phyloP scores from a whole-genome alignment of 2,329 filamentous ascomycete species.

The Fusarium sp. region DNA sequence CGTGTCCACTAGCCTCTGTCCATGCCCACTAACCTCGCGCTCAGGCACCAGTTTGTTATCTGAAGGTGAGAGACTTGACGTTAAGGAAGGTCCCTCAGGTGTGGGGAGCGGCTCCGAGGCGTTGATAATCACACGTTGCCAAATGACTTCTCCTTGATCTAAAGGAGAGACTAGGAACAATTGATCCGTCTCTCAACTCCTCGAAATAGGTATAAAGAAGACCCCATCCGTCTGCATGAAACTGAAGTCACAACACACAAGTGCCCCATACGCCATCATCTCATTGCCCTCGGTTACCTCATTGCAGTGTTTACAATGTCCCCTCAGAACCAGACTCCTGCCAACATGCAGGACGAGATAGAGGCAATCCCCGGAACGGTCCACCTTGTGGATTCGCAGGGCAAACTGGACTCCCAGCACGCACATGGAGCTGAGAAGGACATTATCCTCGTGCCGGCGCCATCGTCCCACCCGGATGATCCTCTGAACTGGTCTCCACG shows the following conservation, averaged over 20 bases:
- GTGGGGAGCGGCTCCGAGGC: neutral
- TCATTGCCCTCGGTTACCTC: neutral
- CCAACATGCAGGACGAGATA: neutral
- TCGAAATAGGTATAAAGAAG: neutral
- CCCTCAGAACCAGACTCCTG: neutral
- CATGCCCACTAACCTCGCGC: neutral
- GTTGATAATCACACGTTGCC: neutral
- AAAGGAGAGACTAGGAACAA: neutral
- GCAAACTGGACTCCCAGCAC: neutral
- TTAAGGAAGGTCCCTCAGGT: neutral
- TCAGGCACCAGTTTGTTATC: neutral
- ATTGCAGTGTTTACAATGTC: neutral
- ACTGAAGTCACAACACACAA: neutral
- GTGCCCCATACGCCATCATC: neutral
- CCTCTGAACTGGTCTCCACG: neutral
- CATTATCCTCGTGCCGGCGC: neutral
- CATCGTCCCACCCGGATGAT: neutral
- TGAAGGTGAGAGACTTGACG: neutral
- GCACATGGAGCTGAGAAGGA: neutral
- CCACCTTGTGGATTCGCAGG: conserved; percentile 3
- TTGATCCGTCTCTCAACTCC: neutral
- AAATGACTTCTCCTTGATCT: neutral
- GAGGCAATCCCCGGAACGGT: conserved; percentile 10
- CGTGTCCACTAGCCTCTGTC: neutral
- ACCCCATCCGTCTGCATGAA: neutral